Percentiles rank a stretch among this genome's conserved stretches.
Conservation (phyloP, 1,139 yeast genomes). For the Hyphopichia fennica region DNA sequence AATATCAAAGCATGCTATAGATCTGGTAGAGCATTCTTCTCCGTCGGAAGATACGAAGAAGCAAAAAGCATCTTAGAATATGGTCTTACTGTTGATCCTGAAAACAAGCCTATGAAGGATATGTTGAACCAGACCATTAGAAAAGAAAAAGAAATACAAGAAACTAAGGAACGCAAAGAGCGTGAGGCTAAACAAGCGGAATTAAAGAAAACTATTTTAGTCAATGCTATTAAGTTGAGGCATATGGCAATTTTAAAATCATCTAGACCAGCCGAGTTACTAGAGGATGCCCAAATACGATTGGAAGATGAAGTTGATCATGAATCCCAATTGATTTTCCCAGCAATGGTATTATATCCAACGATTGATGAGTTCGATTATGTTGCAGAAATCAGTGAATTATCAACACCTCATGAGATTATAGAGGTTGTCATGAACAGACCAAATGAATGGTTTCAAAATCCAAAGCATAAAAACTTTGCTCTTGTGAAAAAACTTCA, state of each 20-base stretch:
- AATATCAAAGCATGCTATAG: constrained; percentile 84
- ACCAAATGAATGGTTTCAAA: constrained; percentile 71
- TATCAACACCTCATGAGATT: constrained; percentile 61
- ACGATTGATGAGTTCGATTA: constrained; percentile 83
- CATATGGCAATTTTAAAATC: constrained; percentile 51
- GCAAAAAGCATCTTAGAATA: constrained; percentile 66
- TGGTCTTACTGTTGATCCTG: constrained; percentile 60
- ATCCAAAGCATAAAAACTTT: constrained; percentile 62
- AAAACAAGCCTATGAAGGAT: constrained; percentile 53
- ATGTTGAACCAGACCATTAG: constrained; percentile 39
- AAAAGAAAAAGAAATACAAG: constrained; percentile 37
- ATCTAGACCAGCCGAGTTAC: constrained; percentile 48
- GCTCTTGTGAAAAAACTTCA: constrained; percentile 54
- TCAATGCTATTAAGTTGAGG: constrained; percentile 57
- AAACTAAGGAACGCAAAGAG: constrained; percentile 29
- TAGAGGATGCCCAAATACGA: constrained; percentile 47
- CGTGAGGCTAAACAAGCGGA: constrained; percentile 32
- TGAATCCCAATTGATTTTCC: constrained; percentile 76
- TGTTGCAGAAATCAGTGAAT: constrained; percentile 70
- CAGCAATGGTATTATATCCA: constrained; percentile 82
- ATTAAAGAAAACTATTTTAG: constrained; percentile 37
- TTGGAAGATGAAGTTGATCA: constrained; percentile 73
- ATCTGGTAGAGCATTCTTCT: constrained; percentile 77
- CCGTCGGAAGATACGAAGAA: constrained; percentile 69
- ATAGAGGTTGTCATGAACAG: constrained; percentile 58